Base-by-base conservation (phyloP, 371 early-diverging fungal species). In the Circinella umbellata region DNA sequence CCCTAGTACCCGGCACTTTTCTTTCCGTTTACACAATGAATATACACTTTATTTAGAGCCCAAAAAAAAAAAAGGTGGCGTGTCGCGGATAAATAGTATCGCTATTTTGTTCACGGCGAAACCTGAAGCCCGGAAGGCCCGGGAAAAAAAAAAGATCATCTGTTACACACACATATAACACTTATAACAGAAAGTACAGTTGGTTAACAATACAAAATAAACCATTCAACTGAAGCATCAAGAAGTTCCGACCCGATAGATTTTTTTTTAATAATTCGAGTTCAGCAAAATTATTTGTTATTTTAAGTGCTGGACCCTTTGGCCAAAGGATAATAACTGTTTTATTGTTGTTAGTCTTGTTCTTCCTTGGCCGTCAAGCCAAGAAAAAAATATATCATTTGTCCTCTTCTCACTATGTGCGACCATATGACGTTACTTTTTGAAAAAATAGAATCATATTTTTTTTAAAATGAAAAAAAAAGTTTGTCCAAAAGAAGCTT, bases 381-480 rank as follows among this genome's bases (percentile, higher is more conserved):
- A 42, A 42, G 42, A 9, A 42, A 9, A 42, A 42, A 9, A 42
- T 1, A 65, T 51, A 66, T 17, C 49, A 18, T 54, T 66, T 27
- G 37, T 48, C 35, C 20, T 20, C 18, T 39, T 38, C n/a, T 46
- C 51, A 54, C 27, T 65, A 42, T 42, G 66, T 66, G 11, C 66
- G 36, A 66, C 66, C 51, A 34, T 66, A 66, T 66, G 66, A 66
- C 54, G 66, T 66, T 66, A 54, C 66, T 54, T 20, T 18, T 54
- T 63, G 71, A 57, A 57, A n/a, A n/a, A 27, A 10, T 7, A 27
- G 4, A 27, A 27, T 27, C 47, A 3, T 11, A 15, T 11, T 17
- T 51, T 51, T 34, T 57, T 10, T 57, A 57, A 57, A 57, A 57
- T 57, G 57, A 57, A 57, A 57, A 57, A 57, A 57, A 57, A 57